These are phyloP conservation scores for Microbotryum lychnidis-dioicae DNA, from an alignment of 1,284 basidiomycete genomes.

Conservation along the genomic window DNA sequence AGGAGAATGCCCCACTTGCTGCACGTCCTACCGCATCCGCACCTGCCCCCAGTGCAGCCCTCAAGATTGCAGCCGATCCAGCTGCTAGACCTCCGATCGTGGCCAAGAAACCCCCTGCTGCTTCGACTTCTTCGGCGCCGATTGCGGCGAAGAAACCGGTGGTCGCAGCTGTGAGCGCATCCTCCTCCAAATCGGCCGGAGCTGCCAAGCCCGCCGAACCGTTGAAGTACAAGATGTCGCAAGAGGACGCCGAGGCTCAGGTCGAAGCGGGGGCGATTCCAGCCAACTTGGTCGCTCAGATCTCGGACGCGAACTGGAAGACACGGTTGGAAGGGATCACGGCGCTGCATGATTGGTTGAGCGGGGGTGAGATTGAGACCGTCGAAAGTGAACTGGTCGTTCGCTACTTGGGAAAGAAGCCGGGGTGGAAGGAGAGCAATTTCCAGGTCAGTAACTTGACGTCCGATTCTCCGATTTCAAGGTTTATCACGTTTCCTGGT, in stretches of 20 bases:
- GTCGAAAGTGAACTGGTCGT: constrained; percentile 85
- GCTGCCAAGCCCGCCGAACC: constrained; percentile 55
- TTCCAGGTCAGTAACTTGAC: constrained; percentile 62
- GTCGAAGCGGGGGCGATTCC: constrained; percentile 50
- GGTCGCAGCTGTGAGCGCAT: constrained; percentile 33
- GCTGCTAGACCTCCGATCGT: constrained; percentile 43
- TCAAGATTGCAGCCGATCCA: constrained; percentile 32
- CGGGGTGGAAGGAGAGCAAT: constrained; percentile 95
- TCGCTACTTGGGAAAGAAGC: constrained; percentile 77
- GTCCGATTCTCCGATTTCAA: background rate
- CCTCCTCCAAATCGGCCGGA: constrained; percentile 28
- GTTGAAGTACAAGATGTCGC: constrained; percentile 82
- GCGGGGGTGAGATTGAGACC: constrained; percentile 52
- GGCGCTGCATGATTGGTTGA: constrained; percentile 76
- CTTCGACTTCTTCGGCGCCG: constrained; percentile 1
- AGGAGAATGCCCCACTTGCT: constrained; percentile 46
- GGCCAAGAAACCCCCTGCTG: constrained; percentile 11
- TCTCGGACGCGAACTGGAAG: constrained; percentile 90
- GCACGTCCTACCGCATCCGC: constrained; percentile 31
- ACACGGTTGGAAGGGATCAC: constrained; percentile 76
- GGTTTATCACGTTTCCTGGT: background rate
- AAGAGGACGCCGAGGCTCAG: constrained; percentile 77
- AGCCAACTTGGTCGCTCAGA: constrained; percentile 56
- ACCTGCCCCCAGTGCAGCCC: background rate
- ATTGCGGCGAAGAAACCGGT: constrained; percentile 50